These are phyloP conservation scores for Candida chilensis DNA, from an alignment of 805 yeast genomes.

Conservation along the genomic window DNA sequence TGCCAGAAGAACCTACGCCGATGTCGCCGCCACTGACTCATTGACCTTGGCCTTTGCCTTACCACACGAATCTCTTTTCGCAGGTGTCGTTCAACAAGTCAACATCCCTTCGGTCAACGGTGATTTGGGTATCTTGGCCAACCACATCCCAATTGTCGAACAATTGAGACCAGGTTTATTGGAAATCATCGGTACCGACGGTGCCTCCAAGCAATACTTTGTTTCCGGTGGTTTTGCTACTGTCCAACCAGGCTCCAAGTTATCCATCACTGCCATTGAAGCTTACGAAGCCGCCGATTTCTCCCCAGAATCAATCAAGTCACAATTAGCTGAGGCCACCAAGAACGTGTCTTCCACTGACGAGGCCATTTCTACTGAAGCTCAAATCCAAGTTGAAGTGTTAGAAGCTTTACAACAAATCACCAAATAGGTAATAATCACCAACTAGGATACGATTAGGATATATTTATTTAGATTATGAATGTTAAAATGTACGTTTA, in stretches of 20 bases:
- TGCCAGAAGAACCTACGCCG: conserved; percentile 84
- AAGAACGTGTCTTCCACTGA: conserved; percentile 81
- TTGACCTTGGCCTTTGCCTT: conserved; percentile 84
- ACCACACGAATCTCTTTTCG: conserved; percentile 71
- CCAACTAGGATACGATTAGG: too few species aligned
- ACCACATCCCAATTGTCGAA: conserved; percentile 96
- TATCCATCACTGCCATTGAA: conserved; percentile 89
- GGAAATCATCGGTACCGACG: conserved; percentile 75
- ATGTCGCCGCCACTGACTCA: conserved; percentile 62
- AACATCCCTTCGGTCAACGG: conserved; percentile 95
- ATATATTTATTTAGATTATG: too few species aligned
- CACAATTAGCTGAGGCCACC: conserved; percentile 86
- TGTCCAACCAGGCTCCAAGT: conserved; percentile 87
- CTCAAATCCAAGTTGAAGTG: conserved; percentile 91
- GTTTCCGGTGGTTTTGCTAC: conserved; percentile 96
- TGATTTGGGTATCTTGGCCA: conserved; percentile 92
- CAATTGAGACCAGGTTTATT: conserved; percentile 94
- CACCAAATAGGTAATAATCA: conserved; percentile 58
- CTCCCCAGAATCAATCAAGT: conserved; percentile 69
- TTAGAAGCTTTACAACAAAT: conserved; percentile 86
- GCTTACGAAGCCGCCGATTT: conserved; percentile 89
- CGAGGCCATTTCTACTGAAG: conserved; percentile 87
- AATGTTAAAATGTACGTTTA: too few species aligned
- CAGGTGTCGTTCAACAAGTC: conserved; percentile 61
- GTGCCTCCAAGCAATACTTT: conserved; percentile 71